These are phyloP conservation scores for Globisporangium paroecandrum DNA, from an alignment of 352 stramenopile genomes.

Conservation along the genomic window DNA sequence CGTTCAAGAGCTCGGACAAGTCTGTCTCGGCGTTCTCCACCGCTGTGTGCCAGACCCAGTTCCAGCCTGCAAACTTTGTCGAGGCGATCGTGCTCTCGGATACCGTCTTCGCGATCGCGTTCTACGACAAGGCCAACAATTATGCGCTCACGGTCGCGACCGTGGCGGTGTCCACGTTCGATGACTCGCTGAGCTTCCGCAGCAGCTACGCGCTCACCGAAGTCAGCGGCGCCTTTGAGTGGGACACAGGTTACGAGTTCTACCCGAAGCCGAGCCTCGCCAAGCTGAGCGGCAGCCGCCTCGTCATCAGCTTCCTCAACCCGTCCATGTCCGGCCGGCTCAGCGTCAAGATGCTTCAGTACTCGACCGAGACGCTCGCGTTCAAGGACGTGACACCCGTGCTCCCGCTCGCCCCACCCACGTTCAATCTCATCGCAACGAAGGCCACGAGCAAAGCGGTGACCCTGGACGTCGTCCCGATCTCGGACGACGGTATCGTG, in stretches of 20 bases:
- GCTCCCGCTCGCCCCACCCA: constrained; percentile 29
- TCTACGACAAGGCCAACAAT: constrained; percentile 55
- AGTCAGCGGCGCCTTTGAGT: constrained; percentile 43
- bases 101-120: constrained; percentile 37
- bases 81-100: constrained; percentile 48
- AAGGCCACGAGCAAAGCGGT: constrained; percentile 20
- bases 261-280: constrained; percentile 36
- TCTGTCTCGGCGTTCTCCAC: constrained; percentile 28
- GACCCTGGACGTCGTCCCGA: constrained; percentile 40
- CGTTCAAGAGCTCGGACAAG: constrained; percentile 19
- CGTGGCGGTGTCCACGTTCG: constrained; percentile 26
- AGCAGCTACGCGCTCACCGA: constrained; percentile 45
- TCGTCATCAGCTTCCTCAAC: constrained; percentile 69
- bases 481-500: constrained; percentile 46
- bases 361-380: constrained; percentile 35
- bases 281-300: constrained; percentile 41
- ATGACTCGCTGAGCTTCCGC: constrained; percentile 34
- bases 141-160: constrained; percentile 48
- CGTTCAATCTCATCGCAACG: constrained; percentile 30
- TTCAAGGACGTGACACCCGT: constrained; percentile 52
- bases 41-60: constrained; percentile 40
- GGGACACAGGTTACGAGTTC: constrained; percentile 30
- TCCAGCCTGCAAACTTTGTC: constrained; percentile 31
- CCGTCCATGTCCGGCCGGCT: constrained; percentile 36
- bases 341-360: constrained; percentile 45